These are phyloP conservation scores for Capsella bursapastoris DNA, from an alignment of 345 rosid species.

Conservation along the genomic window DNA sequence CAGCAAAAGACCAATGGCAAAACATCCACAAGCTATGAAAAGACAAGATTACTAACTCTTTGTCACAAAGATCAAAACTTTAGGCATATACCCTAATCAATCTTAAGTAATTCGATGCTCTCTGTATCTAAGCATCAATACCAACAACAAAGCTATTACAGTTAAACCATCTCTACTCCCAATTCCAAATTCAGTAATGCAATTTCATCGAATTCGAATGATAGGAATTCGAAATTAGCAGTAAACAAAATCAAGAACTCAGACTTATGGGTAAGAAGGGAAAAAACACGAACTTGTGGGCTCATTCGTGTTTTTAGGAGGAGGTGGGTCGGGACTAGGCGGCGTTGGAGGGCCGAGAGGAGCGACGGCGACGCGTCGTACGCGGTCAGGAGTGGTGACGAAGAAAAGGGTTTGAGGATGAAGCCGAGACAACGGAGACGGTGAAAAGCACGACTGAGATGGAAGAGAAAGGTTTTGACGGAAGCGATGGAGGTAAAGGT, in stretches of 20 bases:
- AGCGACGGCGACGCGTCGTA: conserved; percentile 43
- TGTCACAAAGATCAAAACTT: conserved; percentile 12
- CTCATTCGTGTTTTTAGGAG: conserved; percentile 31
- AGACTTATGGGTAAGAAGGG: background rate
- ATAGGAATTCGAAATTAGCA: background rate
- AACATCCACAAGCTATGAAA: background rate
- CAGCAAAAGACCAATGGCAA: background rate
- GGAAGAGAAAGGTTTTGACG: conserved; percentile 6
- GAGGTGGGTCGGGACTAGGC: conserved; percentile 53
- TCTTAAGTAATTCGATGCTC: background rate
- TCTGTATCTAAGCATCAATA: background rate
- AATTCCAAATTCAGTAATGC: background rate
- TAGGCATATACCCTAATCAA: background rate
- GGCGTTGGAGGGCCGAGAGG: conserved; percentile 49
- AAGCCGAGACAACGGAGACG: conserved; percentile 15
- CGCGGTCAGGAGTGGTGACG: conserved; percentile 1
- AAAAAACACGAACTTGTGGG: conserved; percentile 44
- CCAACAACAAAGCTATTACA: background rate
- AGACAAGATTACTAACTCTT: background rate
- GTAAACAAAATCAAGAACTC: background rate
- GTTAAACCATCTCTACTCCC: background rate
- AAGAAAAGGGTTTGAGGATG: conserved; percentile 41
- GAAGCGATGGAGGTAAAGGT: conserved; percentile 28
- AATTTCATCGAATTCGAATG: background rate
- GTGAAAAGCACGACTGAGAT: background rate